Percentiles rank a stretch among this genome's conserved stretches.
These are phyloP conservation scores for Xerocomus amazonicus DNA, from an alignment of 1,284 basidiomycete genomes.

Conservation along the genomic window DNA sequence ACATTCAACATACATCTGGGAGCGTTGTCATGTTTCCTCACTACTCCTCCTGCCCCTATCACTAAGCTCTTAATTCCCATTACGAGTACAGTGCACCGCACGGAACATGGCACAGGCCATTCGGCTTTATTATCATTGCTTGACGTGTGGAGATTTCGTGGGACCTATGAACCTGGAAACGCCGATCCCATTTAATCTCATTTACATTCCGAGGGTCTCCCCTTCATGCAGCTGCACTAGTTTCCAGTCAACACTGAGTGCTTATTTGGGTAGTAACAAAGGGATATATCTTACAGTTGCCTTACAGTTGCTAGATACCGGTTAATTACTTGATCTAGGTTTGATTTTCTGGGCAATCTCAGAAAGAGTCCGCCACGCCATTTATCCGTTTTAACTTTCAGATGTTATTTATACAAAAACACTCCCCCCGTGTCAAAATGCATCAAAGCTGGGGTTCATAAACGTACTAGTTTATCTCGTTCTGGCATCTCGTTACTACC, in stretches of 20 bases:
- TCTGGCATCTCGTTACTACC: not conserved
- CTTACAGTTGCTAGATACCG: not conserved
- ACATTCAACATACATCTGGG: no score
- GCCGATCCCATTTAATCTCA: no score
- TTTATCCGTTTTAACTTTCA: not conserved
- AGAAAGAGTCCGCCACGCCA: not conserved
- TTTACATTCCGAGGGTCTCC: no score
- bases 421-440: slow-evolving; percentile 1
- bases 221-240: not conserved
- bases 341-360: slow-evolving; percentile 8
- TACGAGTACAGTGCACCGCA: not conserved
- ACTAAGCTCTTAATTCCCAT: no score
- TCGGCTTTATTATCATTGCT: not conserved
- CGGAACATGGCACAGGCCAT: not conserved
- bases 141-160: no score
- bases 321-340: slow-evolving; percentile 9
- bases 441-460: slow-evolving; percentile 4
- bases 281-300: not conserved
- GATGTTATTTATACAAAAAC: slow-evolving; percentile 1
- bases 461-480: not conserved
- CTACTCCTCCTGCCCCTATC: no score
- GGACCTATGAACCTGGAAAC: no score
- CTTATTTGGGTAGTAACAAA: slow-evolving; percentile 3
- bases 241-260: not conserved
- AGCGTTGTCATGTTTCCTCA: not conserved